phyloP scores from a whole-genome alignment of 192 early-diverging fungal species.

The Thoreauomyces humboldtii region DNA sequence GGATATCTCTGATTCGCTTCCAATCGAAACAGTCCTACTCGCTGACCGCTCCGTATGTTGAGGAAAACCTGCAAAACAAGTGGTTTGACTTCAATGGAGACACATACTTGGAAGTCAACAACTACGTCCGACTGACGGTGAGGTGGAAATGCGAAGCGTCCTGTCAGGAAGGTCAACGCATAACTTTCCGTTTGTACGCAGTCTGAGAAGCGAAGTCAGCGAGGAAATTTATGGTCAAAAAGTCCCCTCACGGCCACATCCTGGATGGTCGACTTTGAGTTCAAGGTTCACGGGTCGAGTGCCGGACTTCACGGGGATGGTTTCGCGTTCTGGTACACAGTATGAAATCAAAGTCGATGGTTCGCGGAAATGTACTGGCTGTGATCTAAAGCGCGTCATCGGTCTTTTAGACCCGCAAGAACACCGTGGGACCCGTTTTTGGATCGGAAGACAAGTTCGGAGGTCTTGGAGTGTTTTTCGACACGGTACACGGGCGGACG shows the following conservation, averaged over 20 bases:
- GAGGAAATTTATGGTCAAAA: conserved; percentile 79
- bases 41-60: too few relatives aligned
- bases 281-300: conserved; percentile 76
- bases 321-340: conserved; percentile 95
- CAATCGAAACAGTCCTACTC: too few relatives aligned
- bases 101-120: conserved; percentile 83
- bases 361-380: too few relatives aligned
- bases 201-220: conserved; percentile 72
- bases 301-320: conserved; percentile 88
- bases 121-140: conserved; percentile 79
- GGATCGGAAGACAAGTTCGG: conserved; percentile 58
- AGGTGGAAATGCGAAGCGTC: conserved; percentile 76
- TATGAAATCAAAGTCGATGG: too few relatives aligned
- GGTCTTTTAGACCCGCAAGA: conserved; percentile 63
- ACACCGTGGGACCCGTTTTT: conserved; percentile 27
- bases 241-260: conserved; percentile 63
- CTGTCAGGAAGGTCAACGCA: too few relatives aligned
- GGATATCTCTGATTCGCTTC: too few relatives aligned
- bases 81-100: conserved; percentile 97
- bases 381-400: too few relatives aligned
- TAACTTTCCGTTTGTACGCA: too few relatives aligned
- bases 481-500: too few relatives aligned
- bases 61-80: conserved; percentile 49
- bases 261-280: conserved; percentile 92
- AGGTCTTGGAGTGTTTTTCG: conserved; percentile 94